Conservation (phyloP, 257 asterid genomes). For the Solanum verrucosum region DNA sequence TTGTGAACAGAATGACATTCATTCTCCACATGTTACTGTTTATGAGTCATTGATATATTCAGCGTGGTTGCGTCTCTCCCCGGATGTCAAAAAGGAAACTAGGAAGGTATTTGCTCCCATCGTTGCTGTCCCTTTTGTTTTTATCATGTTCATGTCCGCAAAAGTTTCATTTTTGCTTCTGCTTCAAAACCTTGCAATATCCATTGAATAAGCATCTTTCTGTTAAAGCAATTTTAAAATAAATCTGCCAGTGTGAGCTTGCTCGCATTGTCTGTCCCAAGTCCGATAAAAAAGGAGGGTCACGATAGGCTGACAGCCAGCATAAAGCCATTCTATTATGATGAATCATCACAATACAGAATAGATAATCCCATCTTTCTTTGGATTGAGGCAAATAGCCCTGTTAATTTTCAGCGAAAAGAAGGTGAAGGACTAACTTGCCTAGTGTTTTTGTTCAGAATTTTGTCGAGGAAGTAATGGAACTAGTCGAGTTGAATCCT, state of each 20-base stretch:
- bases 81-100: slow-evolving; percentile 38
- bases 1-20: slow-evolving; percentile 87
- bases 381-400: not conserved
- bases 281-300: not conserved
- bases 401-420: no score
- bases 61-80: slow-evolving; percentile 87
- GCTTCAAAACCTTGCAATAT: not conserved
- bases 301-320: not conserved
- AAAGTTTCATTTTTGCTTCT: not conserved
- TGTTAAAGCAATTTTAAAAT: not conserved
- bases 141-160: not conserved
- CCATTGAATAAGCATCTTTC: not conserved
- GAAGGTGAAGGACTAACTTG: not conserved
- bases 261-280: not conserved
- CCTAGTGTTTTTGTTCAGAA: slow-evolving; percentile 22
- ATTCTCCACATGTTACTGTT: slow-evolving; percentile 86
- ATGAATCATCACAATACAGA: not conserved
- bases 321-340: not conserved
- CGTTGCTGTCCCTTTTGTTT: not conserved
- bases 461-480: slow-evolving; percentile 90
- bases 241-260: not conserved
- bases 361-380: not conserved
- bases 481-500: slow-evolving; percentile 68
- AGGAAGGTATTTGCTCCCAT: slow-evolving; percentile 29
- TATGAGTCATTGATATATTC: slow-evolving; percentile 79